Evolutionary conservation across 768 basidiomycete genomes (phyloP).

Genomic region (Termitomyces sp.): DNA sequence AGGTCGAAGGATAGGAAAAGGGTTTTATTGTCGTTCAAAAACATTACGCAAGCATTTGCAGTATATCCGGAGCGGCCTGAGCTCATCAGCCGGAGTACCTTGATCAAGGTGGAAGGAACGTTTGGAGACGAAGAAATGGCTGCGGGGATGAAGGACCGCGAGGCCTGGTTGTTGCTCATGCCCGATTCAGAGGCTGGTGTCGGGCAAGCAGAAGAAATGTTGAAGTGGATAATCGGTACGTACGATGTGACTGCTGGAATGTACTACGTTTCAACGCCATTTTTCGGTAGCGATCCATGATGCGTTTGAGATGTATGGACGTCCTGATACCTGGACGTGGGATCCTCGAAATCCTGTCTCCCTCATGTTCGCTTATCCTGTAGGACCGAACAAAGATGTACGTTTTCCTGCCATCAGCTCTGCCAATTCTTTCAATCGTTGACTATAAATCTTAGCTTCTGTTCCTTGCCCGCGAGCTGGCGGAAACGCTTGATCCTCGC

Average conservation of each 20-base stretch:
- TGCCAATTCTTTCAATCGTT: neutral
- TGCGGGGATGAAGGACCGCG: slow-evolving; percentile 57
- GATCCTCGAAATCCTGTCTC: slow-evolving; percentile 79
- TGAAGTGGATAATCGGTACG: slow-evolving; percentile 87
- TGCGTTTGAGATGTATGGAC: slow-evolving; percentile 84
- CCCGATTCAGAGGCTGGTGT: slow-evolving; percentile 71
- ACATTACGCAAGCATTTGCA: slow-evolving; percentile 83
- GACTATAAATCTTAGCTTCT: slow-evolving; percentile 49
- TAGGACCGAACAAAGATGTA: slow-evolving; percentile 81
- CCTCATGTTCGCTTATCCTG: slow-evolving; percentile 93
- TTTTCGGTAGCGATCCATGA: slow-evolving; percentile 67
- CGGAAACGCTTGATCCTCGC: slow-evolving; percentile 71
- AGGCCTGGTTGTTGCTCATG: slow-evolving; percentile 90
- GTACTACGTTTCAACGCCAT: neutral
- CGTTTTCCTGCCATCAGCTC: slow-evolving; percentile 22
- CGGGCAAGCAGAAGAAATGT: slow-evolving; percentile 74
- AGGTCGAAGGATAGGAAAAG: slow-evolving; percentile 76
- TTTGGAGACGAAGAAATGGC: slow-evolving; percentile 78
- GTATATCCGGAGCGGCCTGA: slow-evolving; percentile 97
- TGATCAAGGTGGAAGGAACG: slow-evolving; percentile 89
- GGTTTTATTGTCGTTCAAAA: slow-evolving; percentile 62
- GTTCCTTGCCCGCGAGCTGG: slow-evolving; percentile 84
- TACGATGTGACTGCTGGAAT: slow-evolving; percentile 13
- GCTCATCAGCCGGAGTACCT: slow-evolving; percentile 80
- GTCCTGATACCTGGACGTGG: slow-evolving; percentile 85